Evolutionary conservation across 495 filamentous ascomycete species (phyloP).

Genomic region (Neurospora pannonica): DNA sequence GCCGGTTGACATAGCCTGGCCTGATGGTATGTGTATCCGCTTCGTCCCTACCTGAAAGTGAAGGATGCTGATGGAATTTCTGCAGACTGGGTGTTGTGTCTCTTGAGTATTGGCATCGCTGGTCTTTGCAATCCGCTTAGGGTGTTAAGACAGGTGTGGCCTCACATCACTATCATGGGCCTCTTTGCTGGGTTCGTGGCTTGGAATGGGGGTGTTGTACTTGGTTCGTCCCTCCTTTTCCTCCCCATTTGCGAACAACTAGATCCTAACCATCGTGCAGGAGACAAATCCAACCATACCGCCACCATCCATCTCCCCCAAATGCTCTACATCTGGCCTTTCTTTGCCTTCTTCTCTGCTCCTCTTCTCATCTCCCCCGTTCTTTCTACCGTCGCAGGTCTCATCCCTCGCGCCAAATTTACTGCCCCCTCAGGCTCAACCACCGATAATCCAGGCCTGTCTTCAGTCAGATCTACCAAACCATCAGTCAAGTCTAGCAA

Average conservation of each 20-base stretch:
- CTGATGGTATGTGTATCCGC: conserved; percentile 40
- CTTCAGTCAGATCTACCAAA: neutral
- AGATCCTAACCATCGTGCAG: conserved; percentile 25
- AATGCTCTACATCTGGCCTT: conserved; percentile 91
- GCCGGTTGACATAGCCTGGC: conserved; percentile 40
- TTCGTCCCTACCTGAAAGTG: neutral
- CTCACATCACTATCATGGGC: conserved; percentile 57
- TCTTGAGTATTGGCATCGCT: conserved; percentile 50
- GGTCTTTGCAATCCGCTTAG: conserved; percentile 41
- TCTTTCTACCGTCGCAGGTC: neutral
- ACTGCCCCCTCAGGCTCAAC: neutral
- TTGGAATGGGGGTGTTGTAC: conserved; percentile 86
- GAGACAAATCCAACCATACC: conserved; percentile 89
- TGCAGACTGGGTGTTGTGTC: conserved; percentile 37
- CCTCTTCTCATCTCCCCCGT: conserved; percentile 49
- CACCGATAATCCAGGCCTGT: neutral
- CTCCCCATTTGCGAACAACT: neutral
- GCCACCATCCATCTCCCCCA: conserved; percentile 83
- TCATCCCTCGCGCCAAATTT: neutral
- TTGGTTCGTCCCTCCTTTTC: conserved; percentile 45
- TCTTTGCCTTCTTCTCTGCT: conserved; percentile 79
- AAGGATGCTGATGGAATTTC: neutral
- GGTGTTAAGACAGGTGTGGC: conserved; percentile 45
- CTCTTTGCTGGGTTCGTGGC: conserved; percentile 66
- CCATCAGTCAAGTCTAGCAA: neutral